Evolutionary conservation across 352 stramenopile genomes (phyloP).

Genomic region (Phytophthora fragariae): DNA sequence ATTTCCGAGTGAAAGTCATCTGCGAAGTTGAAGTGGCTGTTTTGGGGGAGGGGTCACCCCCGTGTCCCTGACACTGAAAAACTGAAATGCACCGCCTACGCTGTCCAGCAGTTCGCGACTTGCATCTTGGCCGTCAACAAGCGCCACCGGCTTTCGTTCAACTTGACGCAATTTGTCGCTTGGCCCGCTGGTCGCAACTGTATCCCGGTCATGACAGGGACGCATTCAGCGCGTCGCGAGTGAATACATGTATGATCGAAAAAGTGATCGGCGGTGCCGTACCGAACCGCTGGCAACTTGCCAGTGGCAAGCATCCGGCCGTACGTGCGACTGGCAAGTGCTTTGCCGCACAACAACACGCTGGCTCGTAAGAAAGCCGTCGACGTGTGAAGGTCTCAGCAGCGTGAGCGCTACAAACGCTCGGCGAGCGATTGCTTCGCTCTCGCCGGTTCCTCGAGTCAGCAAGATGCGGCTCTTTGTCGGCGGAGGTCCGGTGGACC

Average conservation of each 20-base stretch:
- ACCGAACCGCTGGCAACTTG: not conserved
- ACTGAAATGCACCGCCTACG: not conserved
- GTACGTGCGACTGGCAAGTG: constrained; percentile 12
- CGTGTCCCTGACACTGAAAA: not conserved
- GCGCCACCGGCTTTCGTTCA: constrained; percentile 6
- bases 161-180: constrained; percentile 10
- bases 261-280: not conserved
- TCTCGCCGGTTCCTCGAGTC: not conserved
- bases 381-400: not conserved
- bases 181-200: constrained; percentile 20
- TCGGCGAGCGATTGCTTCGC: not conserved
- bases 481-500: not conserved
- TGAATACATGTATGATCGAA: constrained; percentile 12
- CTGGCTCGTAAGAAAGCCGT: not conserved
- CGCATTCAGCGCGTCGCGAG: constrained; percentile 11
- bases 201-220: constrained; percentile 28
- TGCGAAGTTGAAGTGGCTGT: not conserved
- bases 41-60: not conserved
- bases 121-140: not conserved
- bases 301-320: not conserved
- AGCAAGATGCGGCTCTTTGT: constrained; percentile 1
- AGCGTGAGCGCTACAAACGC: constrained; percentile 6
- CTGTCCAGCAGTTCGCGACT: not conserved
- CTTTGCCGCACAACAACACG: not conserved
- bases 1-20: not conserved